Evolutionary conservation across 2,329 filamentous ascomycete species (phyloP).

Genomic region (Aspergillus neotritici): DNA sequence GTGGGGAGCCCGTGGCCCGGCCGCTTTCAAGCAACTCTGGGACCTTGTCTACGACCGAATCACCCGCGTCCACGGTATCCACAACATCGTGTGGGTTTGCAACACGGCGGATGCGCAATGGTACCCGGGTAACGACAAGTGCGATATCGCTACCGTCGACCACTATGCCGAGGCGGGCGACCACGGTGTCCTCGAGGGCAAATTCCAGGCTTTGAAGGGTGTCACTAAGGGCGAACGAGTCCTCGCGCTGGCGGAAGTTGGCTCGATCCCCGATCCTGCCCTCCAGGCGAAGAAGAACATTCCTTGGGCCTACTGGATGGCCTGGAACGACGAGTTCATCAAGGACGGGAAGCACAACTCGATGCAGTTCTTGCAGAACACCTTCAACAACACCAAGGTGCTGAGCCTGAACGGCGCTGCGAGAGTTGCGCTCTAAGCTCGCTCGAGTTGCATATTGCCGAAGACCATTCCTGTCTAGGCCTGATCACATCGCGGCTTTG

Average conservation of each 20-base stretch:
- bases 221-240: constrained; percentile 1
- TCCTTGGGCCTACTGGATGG: too few species aligned
- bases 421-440: too few species aligned
- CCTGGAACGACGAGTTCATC: constrained; percentile 4
- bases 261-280: constrained; percentile 1
- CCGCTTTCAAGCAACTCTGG: constrained; percentile 6
- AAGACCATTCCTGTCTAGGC: too few species aligned
- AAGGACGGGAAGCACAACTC: constrained; percentile 4
- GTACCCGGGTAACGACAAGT: constrained; percentile 9
- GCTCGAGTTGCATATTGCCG: too few species aligned
- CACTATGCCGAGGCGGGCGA: constrained; percentile 5
- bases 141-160: constrained; percentile 8
- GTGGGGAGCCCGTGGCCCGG: constrained; percentile 3
- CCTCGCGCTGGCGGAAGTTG: constrained; percentile 2
- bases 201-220: constrained; percentile 3
- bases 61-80: constrained; percentile 3
- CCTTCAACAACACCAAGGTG: too few species aligned
- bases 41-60: constrained; percentile 6
- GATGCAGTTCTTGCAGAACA: too few species aligned
- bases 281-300: neutral
- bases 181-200: constrained; percentile 2
- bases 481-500: too few species aligned
- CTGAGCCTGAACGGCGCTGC: too few species aligned
- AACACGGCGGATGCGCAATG: constrained; percentile 4
- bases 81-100: constrained; percentile 9